These are phyloP conservation scores for Mycena rosella DNA, from an alignment of 768 basidiomycete species.

Conservation along the genomic window DNA sequence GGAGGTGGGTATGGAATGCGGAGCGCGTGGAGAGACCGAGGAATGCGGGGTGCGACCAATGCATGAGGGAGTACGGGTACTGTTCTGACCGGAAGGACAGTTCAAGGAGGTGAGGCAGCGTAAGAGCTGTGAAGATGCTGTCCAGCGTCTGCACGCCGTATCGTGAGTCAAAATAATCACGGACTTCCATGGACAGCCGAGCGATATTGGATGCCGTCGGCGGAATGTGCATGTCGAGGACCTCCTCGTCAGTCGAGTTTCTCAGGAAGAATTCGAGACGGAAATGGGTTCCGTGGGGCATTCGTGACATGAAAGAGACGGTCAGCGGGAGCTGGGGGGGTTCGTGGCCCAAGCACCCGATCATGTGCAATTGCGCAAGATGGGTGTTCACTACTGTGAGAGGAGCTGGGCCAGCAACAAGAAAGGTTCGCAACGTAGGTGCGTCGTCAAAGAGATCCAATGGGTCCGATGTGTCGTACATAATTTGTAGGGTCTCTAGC, in stretches of 20 bases:
- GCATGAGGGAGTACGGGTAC: not conserved
- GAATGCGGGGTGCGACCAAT: conserved; percentile 5
- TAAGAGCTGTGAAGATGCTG: not conserved
- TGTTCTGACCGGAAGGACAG: not conserved
- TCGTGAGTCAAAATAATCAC: not conserved
- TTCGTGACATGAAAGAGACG: not conserved
- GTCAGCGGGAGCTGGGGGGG: not conserved
- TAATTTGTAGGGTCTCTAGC: not conserved
- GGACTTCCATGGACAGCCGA: not conserved
- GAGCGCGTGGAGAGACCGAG: conserved; percentile 1
- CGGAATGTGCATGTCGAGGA: not conserved
- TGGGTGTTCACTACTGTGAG: not conserved
- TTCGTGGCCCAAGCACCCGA: not conserved
- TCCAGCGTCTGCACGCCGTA: not conserved
- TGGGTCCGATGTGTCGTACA: not conserved
- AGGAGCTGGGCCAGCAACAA: not conserved
- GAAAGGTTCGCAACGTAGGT: not conserved
- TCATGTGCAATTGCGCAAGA: not conserved
- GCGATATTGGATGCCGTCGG: not conserved
- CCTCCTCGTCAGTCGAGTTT: not conserved
- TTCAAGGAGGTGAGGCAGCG: not conserved
- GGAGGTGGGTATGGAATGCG: not conserved
- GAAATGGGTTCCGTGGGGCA: not conserved
- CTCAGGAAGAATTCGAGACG: not conserved
- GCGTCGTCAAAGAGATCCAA: not conserved